Evolutionary conservation across 495 filamentous ascomycete genomes (phyloP).

Genomic region (Neurospora africana): DNA sequence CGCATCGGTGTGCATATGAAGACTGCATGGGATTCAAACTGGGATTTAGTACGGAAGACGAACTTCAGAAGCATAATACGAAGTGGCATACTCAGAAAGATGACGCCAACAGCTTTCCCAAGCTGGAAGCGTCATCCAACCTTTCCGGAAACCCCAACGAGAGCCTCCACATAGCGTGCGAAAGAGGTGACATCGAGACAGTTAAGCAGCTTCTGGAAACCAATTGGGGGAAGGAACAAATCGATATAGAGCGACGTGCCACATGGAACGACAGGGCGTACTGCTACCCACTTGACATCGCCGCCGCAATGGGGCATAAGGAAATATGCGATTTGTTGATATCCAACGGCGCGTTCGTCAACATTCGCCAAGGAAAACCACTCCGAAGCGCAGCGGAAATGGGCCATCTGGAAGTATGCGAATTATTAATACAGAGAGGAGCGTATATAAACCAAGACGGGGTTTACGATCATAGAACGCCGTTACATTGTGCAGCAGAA

Average conservation of each 20-base stretch:
- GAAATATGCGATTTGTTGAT: not conserved
- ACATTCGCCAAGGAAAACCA: accelerated
- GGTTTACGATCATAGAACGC: not conserved
- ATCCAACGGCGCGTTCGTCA: not conserved
- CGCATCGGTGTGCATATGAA: not conserved
- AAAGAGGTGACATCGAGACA: not conserved
- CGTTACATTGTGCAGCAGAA: not conserved
- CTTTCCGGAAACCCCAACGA: not conserved
- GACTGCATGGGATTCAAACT: not conserved
- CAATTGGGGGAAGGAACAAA: not conserved
- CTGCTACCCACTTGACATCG: not conserved
- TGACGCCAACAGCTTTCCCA: not conserved
- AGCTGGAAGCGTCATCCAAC: not conserved
- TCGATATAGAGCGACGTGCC: not conserved
- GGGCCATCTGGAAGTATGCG: not conserved
- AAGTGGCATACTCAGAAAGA: not conserved
- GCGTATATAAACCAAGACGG: not conserved
- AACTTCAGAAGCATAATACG: not conserved
- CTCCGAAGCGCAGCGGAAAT: too few relatives aligned
- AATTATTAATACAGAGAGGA: not conserved
- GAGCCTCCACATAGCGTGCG: not conserved
- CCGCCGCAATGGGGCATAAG: not conserved
- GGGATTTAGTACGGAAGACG: not conserved
- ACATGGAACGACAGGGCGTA: too few relatives aligned
- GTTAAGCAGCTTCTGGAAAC: not conserved